Percentiles rank a stretch among this genome's conserved stretches.
These are phyloP conservation scores for Carex kokanica DNA, from an alignment of 176 grass and related monocot species.

Conservation along the genomic window DNA sequence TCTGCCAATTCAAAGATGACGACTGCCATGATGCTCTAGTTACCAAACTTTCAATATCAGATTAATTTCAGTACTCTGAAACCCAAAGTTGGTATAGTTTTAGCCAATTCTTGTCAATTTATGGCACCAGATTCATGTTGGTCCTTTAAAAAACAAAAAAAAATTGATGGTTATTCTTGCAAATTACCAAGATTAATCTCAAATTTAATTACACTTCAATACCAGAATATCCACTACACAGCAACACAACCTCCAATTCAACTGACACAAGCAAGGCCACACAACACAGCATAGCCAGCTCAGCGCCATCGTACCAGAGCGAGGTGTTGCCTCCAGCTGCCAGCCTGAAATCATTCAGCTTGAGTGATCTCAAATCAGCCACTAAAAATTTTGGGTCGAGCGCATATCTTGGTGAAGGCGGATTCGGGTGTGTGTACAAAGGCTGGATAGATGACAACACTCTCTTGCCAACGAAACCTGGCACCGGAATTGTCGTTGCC, in stretches of 20 bases:
- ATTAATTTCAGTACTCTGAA: not conserved
- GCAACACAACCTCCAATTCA: conserved; percentile 32
- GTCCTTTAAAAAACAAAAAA: not conserved
- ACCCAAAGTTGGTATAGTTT: not conserved
- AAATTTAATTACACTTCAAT: conserved; percentile 4
- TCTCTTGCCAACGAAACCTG: conserved; percentile 51
- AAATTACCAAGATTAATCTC: not conserved
- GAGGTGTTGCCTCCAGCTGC: not conserved
- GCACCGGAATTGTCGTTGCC: conserved; percentile 59
- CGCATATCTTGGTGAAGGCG: conserved; percentile 69
- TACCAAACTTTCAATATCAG: not conserved
- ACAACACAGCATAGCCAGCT: conserved; percentile 9
- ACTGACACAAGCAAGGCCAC: conserved; percentile 31
- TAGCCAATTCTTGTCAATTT: not conserved
- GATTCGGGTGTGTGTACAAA: conserved; percentile 89
- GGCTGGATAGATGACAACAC: conserved; percentile 80
- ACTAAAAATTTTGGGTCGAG: conserved; percentile 73
- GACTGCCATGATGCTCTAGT: not conserved
- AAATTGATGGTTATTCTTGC: not conserved
- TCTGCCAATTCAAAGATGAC: not conserved
- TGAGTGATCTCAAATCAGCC: conserved; percentile 55
- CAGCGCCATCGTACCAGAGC: conserved; percentile 1
- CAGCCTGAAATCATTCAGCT: conserved; percentile 52
- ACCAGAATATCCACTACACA: conserved; percentile 37
- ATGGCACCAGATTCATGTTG: not conserved